These are phyloP conservation scores for Phytophthora colocasiae DNA, from an alignment of 352 stramenopile species.

Conservation along the genomic window DNA sequence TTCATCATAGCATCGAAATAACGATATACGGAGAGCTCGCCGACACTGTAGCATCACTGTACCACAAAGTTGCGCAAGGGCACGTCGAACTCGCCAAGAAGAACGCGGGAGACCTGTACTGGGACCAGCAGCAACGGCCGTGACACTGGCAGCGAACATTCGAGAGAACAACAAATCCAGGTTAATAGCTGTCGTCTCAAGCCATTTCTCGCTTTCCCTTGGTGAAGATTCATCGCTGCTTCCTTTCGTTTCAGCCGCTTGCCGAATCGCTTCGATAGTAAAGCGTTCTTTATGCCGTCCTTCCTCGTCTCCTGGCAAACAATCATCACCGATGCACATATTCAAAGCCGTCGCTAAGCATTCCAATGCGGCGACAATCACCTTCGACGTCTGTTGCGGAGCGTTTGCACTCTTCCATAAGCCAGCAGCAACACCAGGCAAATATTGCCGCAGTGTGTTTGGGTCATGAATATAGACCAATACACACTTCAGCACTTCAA, in stretches of 20 bases:
- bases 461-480: constrained; percentile 50
- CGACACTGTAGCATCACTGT: constrained; percentile 65
- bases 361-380: constrained; percentile 63
- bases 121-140: constrained; percentile 30
- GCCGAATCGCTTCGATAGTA: constrained; percentile 44
- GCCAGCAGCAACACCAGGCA: constrained; percentile 68
- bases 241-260: constrained; percentile 18
- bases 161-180: constrained; percentile 67
- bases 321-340: constrained; percentile 44
- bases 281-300: constrained; percentile 25
- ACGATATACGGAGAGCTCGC: constrained; percentile 53
- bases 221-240: neutral
- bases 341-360: constrained; percentile 51
- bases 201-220: constrained; percentile 53
- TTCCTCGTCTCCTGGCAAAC: constrained; percentile 9
- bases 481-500: constrained; percentile 52
- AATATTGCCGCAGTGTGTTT: constrained; percentile 62
- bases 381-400: constrained; percentile 71
- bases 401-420: constrained; percentile 74
- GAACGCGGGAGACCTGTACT: constrained; percentile 41
- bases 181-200: constrained; percentile 61
- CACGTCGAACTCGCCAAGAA: constrained; percentile 71
- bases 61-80: constrained; percentile 67
- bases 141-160: constrained; percentile 53
- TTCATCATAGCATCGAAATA: constrained; percentile 84